Conservation (phyloP, 192 early-diverging fungal genomes). For the Backusella tuberculispora region DNA sequence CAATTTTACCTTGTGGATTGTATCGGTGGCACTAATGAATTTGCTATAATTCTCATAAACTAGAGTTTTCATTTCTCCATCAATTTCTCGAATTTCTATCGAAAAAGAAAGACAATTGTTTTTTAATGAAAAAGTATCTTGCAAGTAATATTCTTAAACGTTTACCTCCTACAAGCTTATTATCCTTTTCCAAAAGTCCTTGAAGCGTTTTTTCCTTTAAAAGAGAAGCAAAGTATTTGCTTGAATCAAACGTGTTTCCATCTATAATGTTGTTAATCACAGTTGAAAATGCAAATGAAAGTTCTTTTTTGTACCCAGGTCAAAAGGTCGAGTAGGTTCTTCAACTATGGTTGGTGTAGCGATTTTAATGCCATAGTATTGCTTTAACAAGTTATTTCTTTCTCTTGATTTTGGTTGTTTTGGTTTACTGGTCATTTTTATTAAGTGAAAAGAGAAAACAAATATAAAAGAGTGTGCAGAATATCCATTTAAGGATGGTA, state of each 20-base stretch:
- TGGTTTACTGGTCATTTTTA: not conserved
- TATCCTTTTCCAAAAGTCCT: conserved; percentile 75
- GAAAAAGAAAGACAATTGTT: conserved; percentile 25
- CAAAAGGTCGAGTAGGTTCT: conserved; percentile 62
- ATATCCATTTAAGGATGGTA: not conserved
- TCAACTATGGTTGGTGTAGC: conserved; percentile 38
- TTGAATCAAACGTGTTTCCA: conserved; percentile 69
- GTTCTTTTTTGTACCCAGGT: conserved; percentile 60
- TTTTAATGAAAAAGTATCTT: not conserved
- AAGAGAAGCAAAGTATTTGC: conserved; percentile 78
- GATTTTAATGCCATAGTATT: conserved; percentile 51
- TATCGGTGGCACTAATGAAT: conserved; percentile 94
- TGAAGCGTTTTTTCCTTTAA: conserved; percentile 68
- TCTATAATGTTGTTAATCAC: conserved; percentile 50
- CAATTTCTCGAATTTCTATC: conserved; percentile 81
- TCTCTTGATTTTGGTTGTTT: conserved; percentile 17
- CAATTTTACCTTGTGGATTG: conserved; percentile 65
- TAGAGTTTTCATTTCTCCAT: conserved; percentile 96
- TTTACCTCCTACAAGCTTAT: conserved; percentile 72
- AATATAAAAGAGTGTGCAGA: conserved; percentile 6
- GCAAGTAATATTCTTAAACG: not conserved
- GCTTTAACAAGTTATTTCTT: conserved; percentile 55
- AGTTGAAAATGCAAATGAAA: not conserved
- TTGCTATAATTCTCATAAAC: conserved; percentile 99
- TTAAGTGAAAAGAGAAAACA: not conserved